Evolutionary conservation across 371 early-diverging fungal species (phyloP).

Genomic region (Rhizomucor pusillus): DNA sequence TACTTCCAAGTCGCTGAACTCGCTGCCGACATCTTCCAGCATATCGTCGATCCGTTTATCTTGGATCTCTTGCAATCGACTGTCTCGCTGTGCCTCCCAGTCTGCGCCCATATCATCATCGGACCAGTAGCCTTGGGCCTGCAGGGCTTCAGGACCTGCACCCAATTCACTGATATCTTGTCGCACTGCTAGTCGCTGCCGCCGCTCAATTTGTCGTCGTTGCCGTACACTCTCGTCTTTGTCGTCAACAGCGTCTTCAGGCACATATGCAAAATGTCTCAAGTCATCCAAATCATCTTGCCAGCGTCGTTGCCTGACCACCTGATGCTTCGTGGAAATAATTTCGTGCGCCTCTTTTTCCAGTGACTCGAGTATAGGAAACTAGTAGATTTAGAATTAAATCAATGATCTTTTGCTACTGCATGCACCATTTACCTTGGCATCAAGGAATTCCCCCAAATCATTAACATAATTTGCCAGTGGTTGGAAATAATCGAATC

Average conservation of each 20-base stretch:
- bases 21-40: slow-evolving; percentile 47
- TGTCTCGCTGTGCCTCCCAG: slow-evolving; percentile 23
- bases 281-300: slow-evolving; percentile 51
- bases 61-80: neutral
- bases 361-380: slow-evolving; percentile 60
- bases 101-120: slow-evolving; percentile 53
- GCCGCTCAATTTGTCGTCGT: slow-evolving; percentile 35
- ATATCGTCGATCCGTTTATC: neutral
- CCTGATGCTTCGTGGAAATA: slow-evolving; percentile 37
- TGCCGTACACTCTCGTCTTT: slow-evolving; percentile 19
- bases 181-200: slow-evolving; percentile 13
- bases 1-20: slow-evolving; percentile 49
- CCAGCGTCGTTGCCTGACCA: slow-evolving; percentile 36
- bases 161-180: slow-evolving; percentile 3
- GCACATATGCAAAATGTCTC: slow-evolving; percentile 41
- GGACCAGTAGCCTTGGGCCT: slow-evolving; percentile 49
- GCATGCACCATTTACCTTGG: slow-evolving; percentile 41
- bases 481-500: slow-evolving; percentile 70
- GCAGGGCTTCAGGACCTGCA: slow-evolving; percentile 10
- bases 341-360: slow-evolving; percentile 53
- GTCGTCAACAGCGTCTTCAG: slow-evolving; percentile 18
- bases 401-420: neutral
- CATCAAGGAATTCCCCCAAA: slow-evolving; percentile 70
- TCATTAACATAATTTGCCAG: slow-evolving; percentile 59
- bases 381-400: slow-evolving; percentile 28